Base-by-base conservation (phyloP, 176 grass and related monocot species). In the Oryza nivara region DNA sequence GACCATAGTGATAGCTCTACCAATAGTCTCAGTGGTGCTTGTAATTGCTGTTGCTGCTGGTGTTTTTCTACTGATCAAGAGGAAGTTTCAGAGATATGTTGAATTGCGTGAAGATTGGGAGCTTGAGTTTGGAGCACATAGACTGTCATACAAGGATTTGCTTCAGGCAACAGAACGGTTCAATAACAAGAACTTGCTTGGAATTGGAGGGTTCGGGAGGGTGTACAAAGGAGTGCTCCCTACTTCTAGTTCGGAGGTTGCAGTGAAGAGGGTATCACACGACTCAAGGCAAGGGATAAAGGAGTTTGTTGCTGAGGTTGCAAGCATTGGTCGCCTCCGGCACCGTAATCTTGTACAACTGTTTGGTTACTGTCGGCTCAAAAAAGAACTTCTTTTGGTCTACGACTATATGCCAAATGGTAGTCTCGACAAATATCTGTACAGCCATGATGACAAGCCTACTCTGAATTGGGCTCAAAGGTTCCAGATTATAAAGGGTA, bases 191-290 rank as follows among this genome's bases (percentile, higher is more conserved):
- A 49, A 73, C 71, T 49, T 73, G 44, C 71, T 73, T 47, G 71
- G 71, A 3, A 9, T 3, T 7, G 71, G 71, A 28, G 71, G 71
- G 13, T 73, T 73, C 28, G 71, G 70, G 22, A 72, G n/a, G 2
- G 41, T 73, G 70, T 73, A 72, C 70, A 72, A 72, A 43, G 41
- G 70, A 47, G 70, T 73, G 41, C 70, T 73, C 4, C 70, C 41
- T 6, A 26, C 19, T 4, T 73, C 70, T 3, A 15, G 43, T 22
- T 47, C 6, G 11, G 70, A 73, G 43, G n/a, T 73, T 9, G 70
- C 70, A 26, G 70, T 73, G 43, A 73, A 48, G 58, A 63, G 58
- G 58, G 20, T 63, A 63, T 63, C 58, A 23, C 58, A 63, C 9
- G 20, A 63, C 22, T 63, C 58, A 6, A 63, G 20, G 19, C 58